phyloP scores from a whole-genome alignment of 192 early-diverging fungal species.

The Paraglomus brasilianum region DNA sequence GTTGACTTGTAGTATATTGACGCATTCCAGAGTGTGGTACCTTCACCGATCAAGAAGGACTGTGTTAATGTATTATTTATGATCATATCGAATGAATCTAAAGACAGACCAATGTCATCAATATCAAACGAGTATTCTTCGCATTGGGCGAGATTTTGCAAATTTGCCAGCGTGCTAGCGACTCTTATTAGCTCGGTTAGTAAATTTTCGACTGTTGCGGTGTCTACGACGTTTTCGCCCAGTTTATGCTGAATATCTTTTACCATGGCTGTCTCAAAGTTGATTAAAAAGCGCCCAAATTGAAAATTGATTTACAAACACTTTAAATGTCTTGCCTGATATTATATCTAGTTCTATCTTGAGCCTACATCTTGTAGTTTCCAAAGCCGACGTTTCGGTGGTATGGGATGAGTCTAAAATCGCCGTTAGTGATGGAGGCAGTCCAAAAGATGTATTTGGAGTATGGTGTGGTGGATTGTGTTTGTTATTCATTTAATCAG shows the following conservation, averaged over 20 bases:
- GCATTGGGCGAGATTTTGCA: conserved; percentile 1
- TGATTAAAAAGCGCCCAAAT: not conserved
- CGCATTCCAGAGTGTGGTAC: conserved; percentile 22
- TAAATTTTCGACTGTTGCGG: not conserved
- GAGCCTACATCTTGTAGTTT: not conserved
- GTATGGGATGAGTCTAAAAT: no score
- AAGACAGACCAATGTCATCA: conserved; percentile 18
- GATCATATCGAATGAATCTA: not conserved
- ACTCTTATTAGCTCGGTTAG: conserved; percentile 14
- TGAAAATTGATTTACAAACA: not conserved
- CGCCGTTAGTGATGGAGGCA: no score
- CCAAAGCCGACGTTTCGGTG: not conserved
- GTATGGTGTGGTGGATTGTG: no score
- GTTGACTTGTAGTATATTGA: conserved; percentile 21
- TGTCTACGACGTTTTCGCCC: conserved; percentile 11
- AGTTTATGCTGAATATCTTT: conserved; percentile 29
- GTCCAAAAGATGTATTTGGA: no score
- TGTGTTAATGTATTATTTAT: not conserved
- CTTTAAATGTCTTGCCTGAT: conserved; percentile 1
- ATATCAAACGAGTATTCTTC: conserved; percentile 23
- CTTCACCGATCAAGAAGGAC: not conserved
- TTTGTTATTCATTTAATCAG: no score
- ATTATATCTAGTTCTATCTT: conserved; percentile 20
- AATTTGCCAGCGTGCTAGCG: conserved; percentile 14
- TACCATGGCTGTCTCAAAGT: conserved; percentile 16